A percentile compares a stretch with the other conserved stretches of the same genome.
Evolutionary conservation across 108 stramenopile species (phyloP).

Genomic region (Stephanodiscus minutulus): DNA sequence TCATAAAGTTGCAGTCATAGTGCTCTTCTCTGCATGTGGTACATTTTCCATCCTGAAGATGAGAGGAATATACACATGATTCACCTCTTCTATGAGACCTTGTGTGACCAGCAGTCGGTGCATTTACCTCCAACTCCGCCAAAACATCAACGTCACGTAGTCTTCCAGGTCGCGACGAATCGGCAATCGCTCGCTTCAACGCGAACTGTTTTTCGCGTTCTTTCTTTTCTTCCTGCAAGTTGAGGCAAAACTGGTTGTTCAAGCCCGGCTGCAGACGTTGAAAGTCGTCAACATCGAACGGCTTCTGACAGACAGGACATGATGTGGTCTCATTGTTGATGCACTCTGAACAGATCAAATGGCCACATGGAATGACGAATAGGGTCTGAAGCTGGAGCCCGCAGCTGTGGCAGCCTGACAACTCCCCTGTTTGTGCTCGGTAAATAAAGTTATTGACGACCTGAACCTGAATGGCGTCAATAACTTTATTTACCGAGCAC

Average conservation of each 20-base stretch:
- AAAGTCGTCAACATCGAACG: slow-evolving; percentile 82
- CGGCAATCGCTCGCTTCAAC: slow-evolving; percentile 9
- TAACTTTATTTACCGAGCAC: slow-evolving; percentile 62
- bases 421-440: slow-evolving; percentile 49
- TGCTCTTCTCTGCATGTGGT: slow-evolving; percentile 69
- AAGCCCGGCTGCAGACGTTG: slow-evolving; percentile 81
- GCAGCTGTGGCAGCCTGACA: slow-evolving; percentile 70
- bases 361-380: slow-evolving; percentile 74
- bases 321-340: slow-evolving; percentile 48
- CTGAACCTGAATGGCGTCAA: slow-evolving; percentile 40
- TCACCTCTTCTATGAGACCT: slow-evolving; percentile 55
- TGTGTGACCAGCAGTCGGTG: slow-evolving; percentile 5
- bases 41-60: slow-evolving; percentile 62
- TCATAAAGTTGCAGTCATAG: slow-evolving; percentile 63
- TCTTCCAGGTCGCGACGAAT: neutral
- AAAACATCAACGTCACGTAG: slow-evolving; percentile 20
- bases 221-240: slow-evolving; percentile 52
- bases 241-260: slow-evolving; percentile 45
- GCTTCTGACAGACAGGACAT: slow-evolving; percentile 56
- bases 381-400: slow-evolving; percentile 64
- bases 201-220: slow-evolving; percentile 24
- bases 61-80: slow-evolving; percentile 55
- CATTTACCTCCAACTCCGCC: slow-evolving; percentile 8
- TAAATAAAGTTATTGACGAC: slow-evolving; percentile 64
- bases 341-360: slow-evolving; percentile 87